phyloP scores from a whole-genome alignment of 2,329 filamentous ascomycete genomes.

The Cladobotryum mycophilum region DNA sequence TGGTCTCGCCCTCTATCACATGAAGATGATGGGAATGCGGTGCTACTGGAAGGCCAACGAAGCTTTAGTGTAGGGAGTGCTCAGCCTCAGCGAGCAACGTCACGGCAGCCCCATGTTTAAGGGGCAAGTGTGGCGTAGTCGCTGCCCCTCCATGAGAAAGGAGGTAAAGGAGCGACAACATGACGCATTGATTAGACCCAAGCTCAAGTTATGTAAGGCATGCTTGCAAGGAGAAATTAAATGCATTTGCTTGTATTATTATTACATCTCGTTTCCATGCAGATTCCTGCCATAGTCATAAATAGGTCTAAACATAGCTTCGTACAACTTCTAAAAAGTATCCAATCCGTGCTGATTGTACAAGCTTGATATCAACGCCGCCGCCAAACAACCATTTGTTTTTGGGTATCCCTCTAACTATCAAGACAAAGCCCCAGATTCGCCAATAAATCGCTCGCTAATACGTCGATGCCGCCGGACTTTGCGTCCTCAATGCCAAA shows the following conservation, averaged over 20 bases:
- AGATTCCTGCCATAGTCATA: too few species aligned
- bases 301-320: too few species aligned
- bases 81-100: slow-evolving; percentile 10
- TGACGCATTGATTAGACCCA: too few species aligned
- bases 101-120: slow-evolving; percentile 7
- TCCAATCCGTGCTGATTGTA: too few species aligned
- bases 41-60: slow-evolving; percentile 8
- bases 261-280: too few species aligned
- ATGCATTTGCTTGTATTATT: too few species aligned
- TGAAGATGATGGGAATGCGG: slow-evolving; percentile 7
- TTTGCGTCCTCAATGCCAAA: slow-evolving; percentile 51
- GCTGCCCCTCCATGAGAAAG: neutral
- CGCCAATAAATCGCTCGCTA: slow-evolving; percentile 41
- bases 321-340: neutral
- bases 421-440: slow-evolving; percentile 24
- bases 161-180: neutral
- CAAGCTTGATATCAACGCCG: too few species aligned
- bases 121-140: neutral
- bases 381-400: neutral
- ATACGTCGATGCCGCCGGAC: slow-evolving; percentile 45
- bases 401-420: neutral
- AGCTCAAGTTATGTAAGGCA: too few species aligned
- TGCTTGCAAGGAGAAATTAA: too few species aligned
- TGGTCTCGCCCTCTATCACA: slow-evolving; percentile 5
- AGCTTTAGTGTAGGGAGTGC: slow-evolving; percentile 7